Base-by-base conservation (phyloP, 306 rosid species). In the Sophora flavescens region DNA sequence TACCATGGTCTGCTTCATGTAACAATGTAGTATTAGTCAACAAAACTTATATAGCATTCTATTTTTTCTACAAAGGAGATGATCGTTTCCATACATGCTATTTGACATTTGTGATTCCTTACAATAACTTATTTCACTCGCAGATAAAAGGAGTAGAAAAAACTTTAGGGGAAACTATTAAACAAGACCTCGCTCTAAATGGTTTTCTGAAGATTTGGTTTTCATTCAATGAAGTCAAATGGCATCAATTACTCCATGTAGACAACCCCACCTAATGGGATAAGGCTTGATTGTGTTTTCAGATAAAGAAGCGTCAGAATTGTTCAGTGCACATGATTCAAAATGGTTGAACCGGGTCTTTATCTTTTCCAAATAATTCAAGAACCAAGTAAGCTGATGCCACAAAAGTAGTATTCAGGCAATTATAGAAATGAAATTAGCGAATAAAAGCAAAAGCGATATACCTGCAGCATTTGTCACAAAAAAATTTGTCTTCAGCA, bases 391-490 rank as follows among this genome's bases (percentile, higher is more conserved):
- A 81, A 75, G 39, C 78, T 62, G 45, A 63, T 15, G 70, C 73
- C 62, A 50, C 5, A 72, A 50, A 38, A 73, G 14, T 50, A 56
- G 16, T 33, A 73, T 8, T 39, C 70, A 50, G 47, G 63, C 15
- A 56, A 58, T 33, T 63, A 54, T 36, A 26, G 6, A 67, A 44
- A 39, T 45, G 13, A 62, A 76, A 65, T 8, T 33, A 35, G 36
- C 44, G 76, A 58, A 66, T 52, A 35, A 48, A 38, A 50, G 44
- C 39, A 44, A 52, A 62, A 41, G 32, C 61, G 38, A 78, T 76
- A 83, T 81, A 96, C 99, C 99, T 96, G 97, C 98, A 93, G 87
- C 99, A 96, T 84, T 96, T 96, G 88, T 96, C 99, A 36, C 99
- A 96, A 86, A 96, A 96, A 69, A 96, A 96, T 41, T 96, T 96